Evolutionary conservation across 345 rosid species (phyloP).

Genomic region (Sonneratia alba): DNA sequence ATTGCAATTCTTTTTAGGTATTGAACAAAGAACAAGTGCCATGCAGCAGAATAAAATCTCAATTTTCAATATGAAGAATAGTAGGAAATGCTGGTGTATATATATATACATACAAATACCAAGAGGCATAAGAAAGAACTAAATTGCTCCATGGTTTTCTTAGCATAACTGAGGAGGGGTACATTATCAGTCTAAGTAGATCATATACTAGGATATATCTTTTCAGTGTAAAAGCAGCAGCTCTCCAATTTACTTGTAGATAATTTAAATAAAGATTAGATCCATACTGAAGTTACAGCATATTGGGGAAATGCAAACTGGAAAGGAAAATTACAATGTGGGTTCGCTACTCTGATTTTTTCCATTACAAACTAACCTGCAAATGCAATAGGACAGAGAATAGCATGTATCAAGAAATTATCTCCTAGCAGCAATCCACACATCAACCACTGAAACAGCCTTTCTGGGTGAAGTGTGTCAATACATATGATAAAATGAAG

Average conservation of each 20-base stretch:
- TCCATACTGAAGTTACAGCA: background rate
- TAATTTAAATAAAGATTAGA: background rate
- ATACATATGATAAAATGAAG: no score
- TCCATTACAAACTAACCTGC: background rate
- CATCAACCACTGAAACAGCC: no score
- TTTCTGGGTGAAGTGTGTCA: no score
- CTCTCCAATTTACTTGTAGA: background rate
- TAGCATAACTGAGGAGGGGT: background rate
- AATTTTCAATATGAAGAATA: background rate
- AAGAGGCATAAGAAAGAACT: background rate
- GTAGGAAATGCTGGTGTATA: background rate
- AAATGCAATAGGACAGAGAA: no score
- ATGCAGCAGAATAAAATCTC: background rate
- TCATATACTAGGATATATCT: background rate
- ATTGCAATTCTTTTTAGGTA: no score
- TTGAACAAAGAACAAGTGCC: no score
- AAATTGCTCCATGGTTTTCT: background rate
- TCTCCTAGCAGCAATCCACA: no score
- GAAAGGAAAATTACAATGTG: background rate
- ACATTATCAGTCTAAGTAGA: background rate
- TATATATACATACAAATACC: background rate
- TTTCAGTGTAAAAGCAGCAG: background rate
- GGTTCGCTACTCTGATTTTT: background rate
- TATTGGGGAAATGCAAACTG: background rate
- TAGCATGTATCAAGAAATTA: no score